Evolutionary conservation across 305 asterid genomes (phyloP), one percentile per base, ranked within the genome.

Genomic region (Solanum hybrid): DNA sequence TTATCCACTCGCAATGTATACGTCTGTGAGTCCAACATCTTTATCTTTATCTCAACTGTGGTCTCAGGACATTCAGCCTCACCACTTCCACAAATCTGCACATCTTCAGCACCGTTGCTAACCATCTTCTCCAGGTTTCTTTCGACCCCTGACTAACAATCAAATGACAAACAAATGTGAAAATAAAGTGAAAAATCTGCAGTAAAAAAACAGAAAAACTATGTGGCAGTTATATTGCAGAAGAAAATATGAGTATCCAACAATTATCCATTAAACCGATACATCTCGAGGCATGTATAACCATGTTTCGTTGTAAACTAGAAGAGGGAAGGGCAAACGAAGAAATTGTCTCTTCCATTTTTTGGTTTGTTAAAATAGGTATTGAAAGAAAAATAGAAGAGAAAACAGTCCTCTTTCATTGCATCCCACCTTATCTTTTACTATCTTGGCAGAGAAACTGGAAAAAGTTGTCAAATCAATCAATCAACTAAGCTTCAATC

Each of bases 1-100:
- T 97, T 97, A 91, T 96, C 97, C 88, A 97, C 99, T 85, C 94
- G 97, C 93, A 97, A 69, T 31, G 97, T 95, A 93, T 93, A 95
- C 76, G 96, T 96, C 91, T 92, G 97, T 88, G 99, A 97, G 92
- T 97, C 99, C 94, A 97, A 91, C 12, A 96, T 97, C 95, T 96
- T 97, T 93, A 97, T 96, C 95, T 97, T 97, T 86, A 97, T 97
- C 96, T 96, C 98, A 90, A 97, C 98, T 29, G 98, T 94, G 91
- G 99, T 91, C 93, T 94, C 95, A 56, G 98, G 94, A 93, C 97
- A 92, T 89, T 89, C 94, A 71, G 95, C 92, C 64, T 90, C 92
- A 26, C 91, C 93, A 89, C 88, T 90, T 89, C 92, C 94, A 88
- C 92, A 80, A 10, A 92, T 82, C 88, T 90, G 90, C 66, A 90